Base-by-base conservation (phyloP, 352 stramenopile species). In the Globisporangium megalacanthum region DNA sequence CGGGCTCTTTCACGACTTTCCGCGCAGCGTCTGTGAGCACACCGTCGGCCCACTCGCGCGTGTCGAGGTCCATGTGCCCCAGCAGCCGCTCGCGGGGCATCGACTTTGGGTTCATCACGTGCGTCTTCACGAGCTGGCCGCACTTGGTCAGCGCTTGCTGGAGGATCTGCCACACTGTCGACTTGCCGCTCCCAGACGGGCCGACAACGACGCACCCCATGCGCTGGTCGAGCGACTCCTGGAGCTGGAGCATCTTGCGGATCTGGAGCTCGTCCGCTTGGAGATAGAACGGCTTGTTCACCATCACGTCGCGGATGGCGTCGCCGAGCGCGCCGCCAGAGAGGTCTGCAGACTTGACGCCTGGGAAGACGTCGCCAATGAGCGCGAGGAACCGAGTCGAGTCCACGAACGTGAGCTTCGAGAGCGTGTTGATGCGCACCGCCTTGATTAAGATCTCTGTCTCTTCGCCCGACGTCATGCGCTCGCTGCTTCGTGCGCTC, bases 51-150 rank as follows among this genome's bases (percentile, higher is more conserved):
- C 94, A 98, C 59, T 98, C 95, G 31, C 94, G 73, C 14, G 94
- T 98, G 62, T 98, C 92, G 33, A 97, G 64, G 52, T 98, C 94
- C 94, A 98, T 98, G 54, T 91, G 81, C 7, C 95, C 95, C 3
- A 98, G 65, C 6, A 98, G 72, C 6, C 83, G 68, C 60, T 97
- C 83, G 14, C 89, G 82, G 0, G 92, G 86, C 92, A 98, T 98
- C 0, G 88, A 94, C 63, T 98, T 98, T 0, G 95, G 95, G 60
- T 98, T 98, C 85, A 98, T 98, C 2, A 98, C 94, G 56, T 98
- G 80, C 3, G 83, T 97, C 49, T 97, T 94, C 1, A 98, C 92
- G 11, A 85, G 59, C 42, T 96, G 70, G 0, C 86, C 89, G 36
- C 79, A 94, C 49, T 81, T 76, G 49, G 90, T 83, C 20, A 97